Base-by-base conservation (phyloP, 164 flowering plant genomes). In the Tinospora cordifolia region DNA sequence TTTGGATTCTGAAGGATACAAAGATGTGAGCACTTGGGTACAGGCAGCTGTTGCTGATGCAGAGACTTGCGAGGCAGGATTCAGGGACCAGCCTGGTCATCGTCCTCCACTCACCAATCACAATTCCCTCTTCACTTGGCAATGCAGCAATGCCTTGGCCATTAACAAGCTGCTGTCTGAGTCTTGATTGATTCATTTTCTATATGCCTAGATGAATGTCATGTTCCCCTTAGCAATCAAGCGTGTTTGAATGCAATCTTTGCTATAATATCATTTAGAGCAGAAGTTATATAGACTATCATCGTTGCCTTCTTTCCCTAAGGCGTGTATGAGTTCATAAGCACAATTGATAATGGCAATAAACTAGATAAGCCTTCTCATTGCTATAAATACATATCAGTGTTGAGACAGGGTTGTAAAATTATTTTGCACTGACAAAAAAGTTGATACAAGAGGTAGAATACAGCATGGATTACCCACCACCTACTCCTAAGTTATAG, bases 141-240 rank as follows among this genome's bases (percentile, higher is more conserved):
- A 76, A 63, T 74, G 82, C 66, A 69, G 67, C 44, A 79, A 71
- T 27, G 73, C 63, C n/a, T 54, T 79, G 57, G 69, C 72, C 72
- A 68, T 79, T 27, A 44, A 64, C 27, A 73, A 79, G 15, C 30
- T 59, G 41, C 66, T 72, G 69, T 38, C 69, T 13, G 38, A 14
- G 40, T 13, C 12, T 58, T 54, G 34, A 65, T 46, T 21, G 25
- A 1, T 44, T 2, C 66, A n/a, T 4, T 30, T 63, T 13, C 22
- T 27, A 36, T n/a, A 63, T 63, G 22, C 41, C 19, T 11, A 62
- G 64, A 30, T 27, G 34, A 9, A 17, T 2, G 3, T 65, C 14
- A 17, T 1, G 24, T 14, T n/a, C 15, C 14, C 14, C 14, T 36
- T n/a, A 38, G 21, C 6, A 21, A 8, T 14, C 13, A 67, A 11